Evolutionary conservation across 805 yeast species (phyloP).

Genomic region (Maudiozyma saulgeensis): DNA sequence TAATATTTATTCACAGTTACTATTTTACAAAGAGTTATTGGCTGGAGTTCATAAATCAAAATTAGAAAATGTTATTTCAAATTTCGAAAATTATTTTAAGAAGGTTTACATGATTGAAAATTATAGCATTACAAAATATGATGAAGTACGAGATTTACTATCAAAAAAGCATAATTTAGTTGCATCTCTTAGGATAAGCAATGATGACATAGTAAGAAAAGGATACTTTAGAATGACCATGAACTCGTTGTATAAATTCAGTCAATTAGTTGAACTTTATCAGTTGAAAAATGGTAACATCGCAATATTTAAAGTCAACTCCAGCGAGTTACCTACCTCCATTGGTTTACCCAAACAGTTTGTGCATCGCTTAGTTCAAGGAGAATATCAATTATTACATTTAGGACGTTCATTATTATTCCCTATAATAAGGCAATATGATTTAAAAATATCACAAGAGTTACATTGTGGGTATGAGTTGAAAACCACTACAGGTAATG

Average conservation of each 20-base stretch:
- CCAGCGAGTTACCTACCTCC: conserved; percentile 10
- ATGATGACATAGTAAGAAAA: conserved; percentile 10
- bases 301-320: conserved; percentile 19
- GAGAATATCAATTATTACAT: conserved; percentile 8
- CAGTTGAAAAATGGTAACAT: conserved; percentile 15
- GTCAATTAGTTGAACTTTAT: conserved; percentile 15
- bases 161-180: conserved; percentile 13
- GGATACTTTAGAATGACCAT: conserved; percentile 16
- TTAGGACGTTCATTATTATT: conserved; percentile 22
- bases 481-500: conserved; percentile 15
- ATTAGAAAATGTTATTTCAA: neutral
- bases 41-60: neutral
- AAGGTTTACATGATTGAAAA: conserved; percentile 8
- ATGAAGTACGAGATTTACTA: conserved; percentile 18
- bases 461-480: conserved; percentile 8
- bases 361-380: conserved; percentile 7
- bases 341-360: conserved; percentile 3
- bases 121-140: conserved; percentile 9
- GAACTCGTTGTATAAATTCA: conserved; percentile 8
- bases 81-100: conserved; percentile 9
- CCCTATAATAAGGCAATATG: conserved; percentile 17
- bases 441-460: conserved; percentile 9
- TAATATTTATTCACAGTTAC: conserved; percentile 5
- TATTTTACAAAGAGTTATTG: conserved; percentile 4
- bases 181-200: conserved; percentile 12